These are phyloP conservation scores for Trifolium repens DNA, from an alignment of 306 rosid species.

Conservation along the genomic window DNA sequence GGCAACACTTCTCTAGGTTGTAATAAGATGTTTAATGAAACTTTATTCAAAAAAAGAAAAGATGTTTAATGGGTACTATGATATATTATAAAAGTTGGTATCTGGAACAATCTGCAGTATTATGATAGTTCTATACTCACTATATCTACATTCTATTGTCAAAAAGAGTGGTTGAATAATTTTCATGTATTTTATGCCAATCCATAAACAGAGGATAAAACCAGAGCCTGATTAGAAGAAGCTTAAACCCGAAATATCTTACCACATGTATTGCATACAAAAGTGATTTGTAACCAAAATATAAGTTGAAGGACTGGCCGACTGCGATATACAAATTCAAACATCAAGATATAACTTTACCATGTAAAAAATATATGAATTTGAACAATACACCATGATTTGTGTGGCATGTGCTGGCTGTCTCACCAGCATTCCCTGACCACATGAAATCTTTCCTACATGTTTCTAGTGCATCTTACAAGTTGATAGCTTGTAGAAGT, in stretches of 20 bases:
- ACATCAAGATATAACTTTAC: slow-evolving; percentile 44
- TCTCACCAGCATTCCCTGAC: slow-evolving; percentile 36
- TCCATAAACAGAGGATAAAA: not conserved
- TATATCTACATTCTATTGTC: not conserved
- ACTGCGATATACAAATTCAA: slow-evolving; percentile 43
- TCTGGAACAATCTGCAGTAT: not conserved
- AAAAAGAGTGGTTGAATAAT: not conserved
- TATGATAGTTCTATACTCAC: not conserved
- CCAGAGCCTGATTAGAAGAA: not conserved
- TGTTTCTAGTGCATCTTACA: slow-evolving; percentile 42
- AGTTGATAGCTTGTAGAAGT: slow-evolving; percentile 32
- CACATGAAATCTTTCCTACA: slow-evolving; percentile 41
- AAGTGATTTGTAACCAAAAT: slow-evolving; percentile 38
- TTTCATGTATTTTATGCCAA: not conserved
- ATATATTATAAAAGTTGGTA: not conserved
- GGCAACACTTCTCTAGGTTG: not conserved
- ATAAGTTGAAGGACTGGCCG: slow-evolving; percentile 6
- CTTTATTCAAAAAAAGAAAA: too few species aligned
- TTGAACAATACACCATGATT: slow-evolving; percentile 46
- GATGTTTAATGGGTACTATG: not conserved
- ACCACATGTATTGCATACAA: slow-evolving; percentile 2
- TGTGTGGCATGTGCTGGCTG: slow-evolving; percentile 35
- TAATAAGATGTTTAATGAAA: not conserved
- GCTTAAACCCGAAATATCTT: slow-evolving; percentile 19
- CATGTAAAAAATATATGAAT: slow-evolving; percentile 44